Evolutionary conservation across 169 alveolate species (phyloP).

Genomic region (Fabrea salina): DNA sequence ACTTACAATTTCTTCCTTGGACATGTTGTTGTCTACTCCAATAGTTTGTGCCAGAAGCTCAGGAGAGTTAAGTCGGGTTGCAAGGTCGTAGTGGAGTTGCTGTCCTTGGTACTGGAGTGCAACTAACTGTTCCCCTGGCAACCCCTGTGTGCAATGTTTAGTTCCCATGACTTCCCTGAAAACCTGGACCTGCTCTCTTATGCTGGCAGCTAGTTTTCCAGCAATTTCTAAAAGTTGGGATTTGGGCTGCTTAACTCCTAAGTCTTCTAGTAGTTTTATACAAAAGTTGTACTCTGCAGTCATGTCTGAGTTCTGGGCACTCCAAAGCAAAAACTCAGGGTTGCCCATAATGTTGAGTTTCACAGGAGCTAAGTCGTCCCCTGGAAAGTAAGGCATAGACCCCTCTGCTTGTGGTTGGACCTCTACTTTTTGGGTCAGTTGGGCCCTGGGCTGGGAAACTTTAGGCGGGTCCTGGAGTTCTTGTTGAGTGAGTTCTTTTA

Average conservation of each 20-base stretch:
- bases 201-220: constrained; percentile 1
- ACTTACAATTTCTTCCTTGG: not conserved
- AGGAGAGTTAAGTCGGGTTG: not conserved
- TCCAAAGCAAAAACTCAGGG: constrained; percentile 28
- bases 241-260: not conserved
- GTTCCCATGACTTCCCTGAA: not conserved
- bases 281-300: not conserved
- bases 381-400: not conserved
- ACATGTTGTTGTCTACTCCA: not conserved
- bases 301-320: not conserved
- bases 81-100: constrained; percentile 12
- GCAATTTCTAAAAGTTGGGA: constrained; percentile 12
- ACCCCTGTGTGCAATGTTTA: not conserved
- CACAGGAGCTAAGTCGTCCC: constrained; percentile 23
- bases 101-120: constrained; percentile 18
- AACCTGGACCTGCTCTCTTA: constrained; percentile 19
- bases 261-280: not conserved
- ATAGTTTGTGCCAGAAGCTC: not conserved
- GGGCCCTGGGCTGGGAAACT: not conserved
- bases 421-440: not conserved
- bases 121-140: constrained; percentile 16
- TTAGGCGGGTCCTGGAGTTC: not conserved
- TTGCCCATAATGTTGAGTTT: not conserved
- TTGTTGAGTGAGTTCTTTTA: not conserved
- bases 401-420: constrained; percentile 17